Evolutionary conservation across 2,329 filamentous ascomycete species (phyloP).

Genomic region (Talaromyces sp.): DNA sequence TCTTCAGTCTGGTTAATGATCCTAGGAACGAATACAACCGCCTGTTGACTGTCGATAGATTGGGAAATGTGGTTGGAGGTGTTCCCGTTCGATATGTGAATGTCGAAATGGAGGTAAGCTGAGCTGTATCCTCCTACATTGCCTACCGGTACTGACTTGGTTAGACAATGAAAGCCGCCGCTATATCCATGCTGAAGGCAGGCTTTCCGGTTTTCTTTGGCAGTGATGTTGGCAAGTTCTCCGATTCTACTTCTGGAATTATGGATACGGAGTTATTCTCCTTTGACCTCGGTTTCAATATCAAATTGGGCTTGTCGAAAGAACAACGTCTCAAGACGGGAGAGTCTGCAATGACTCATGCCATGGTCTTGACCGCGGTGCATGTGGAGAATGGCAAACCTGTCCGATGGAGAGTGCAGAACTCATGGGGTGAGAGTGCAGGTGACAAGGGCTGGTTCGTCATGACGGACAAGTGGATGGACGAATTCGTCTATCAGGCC

Average conservation of each 20-base stretch:
- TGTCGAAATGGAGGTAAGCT: constrained; percentile 60
- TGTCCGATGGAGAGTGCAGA: constrained; percentile 81
- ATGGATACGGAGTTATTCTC: constrained; percentile 77
- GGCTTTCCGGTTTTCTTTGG: constrained; percentile 86
- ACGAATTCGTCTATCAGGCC: constrained; percentile 79
- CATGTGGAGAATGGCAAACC: constrained; percentile 67
- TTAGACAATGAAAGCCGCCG: constrained; percentile 64
- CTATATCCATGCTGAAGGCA: constrained; percentile 71
- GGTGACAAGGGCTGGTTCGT: constrained; percentile 84
- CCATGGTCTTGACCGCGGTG: constrained; percentile 85
- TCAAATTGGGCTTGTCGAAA: constrained; percentile 69
- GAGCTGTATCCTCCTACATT: background rate
- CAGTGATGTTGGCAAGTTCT: constrained; percentile 80
- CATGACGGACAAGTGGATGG: constrained; percentile 78
- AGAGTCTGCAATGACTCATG: constrained; percentile 83
- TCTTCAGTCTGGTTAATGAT: constrained; percentile 82
- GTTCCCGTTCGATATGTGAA: constrained; percentile 77
- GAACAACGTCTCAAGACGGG: constrained; percentile 68
- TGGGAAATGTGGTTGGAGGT: constrained; percentile 78
- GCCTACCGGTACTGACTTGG: background rate
- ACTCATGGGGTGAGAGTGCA: constrained; percentile 68
- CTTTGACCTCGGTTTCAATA: constrained; percentile 80
- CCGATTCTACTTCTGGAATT: constrained; percentile 63
- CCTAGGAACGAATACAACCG: constrained; percentile 71
- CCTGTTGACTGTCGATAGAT: constrained; percentile 69